A percentile compares a stretch with the other conserved stretches of the same genome.
These are phyloP conservation scores for Leccinum pseudoinsigne DNA, from an alignment of 1,284 basidiomycete genomes.

Conservation along the genomic window DNA sequence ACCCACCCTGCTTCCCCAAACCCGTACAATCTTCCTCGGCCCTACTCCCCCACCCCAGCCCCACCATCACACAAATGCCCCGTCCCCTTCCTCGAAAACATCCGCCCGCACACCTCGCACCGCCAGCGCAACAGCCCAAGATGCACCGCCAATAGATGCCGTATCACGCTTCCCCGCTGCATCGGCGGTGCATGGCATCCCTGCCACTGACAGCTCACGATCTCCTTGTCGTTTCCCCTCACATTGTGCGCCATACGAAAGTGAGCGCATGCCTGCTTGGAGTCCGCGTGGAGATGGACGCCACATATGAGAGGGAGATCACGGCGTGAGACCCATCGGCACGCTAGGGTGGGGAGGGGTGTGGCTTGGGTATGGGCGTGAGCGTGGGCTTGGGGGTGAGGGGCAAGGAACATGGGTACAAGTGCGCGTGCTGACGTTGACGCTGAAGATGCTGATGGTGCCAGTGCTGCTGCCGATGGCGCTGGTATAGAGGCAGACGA, in stretches of 20 bases:
- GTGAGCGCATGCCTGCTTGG: constrained; percentile 13
- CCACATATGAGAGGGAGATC: constrained; percentile 14
- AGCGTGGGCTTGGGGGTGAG: not conserved
- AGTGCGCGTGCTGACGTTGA: not conserved
- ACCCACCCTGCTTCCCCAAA: not conserved
- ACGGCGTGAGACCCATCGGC: constrained; percentile 11
- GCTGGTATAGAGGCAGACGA: not conserved
- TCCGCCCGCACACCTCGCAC: constrained; percentile 14
- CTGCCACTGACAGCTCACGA: constrained; percentile 13
- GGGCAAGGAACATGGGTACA: not conserved
- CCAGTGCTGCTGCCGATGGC: not conserved
- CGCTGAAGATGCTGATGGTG: not conserved
- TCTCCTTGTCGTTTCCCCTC: constrained; percentile 22
- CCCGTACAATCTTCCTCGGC: not conserved
- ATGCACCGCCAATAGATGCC: constrained; percentile 23
- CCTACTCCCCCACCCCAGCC: not conserved
- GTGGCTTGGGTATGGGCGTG: not conserved
- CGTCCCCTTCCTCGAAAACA: constrained; percentile 22
- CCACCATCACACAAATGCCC: constrained; percentile 10
- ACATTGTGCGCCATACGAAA: constrained; percentile 18
- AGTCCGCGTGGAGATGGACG: constrained; percentile 4
- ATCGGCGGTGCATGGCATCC: constrained; percentile 16
- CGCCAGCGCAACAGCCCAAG: constrained; percentile 18
- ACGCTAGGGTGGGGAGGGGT: constrained; percentile 1
- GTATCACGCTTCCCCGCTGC: constrained; percentile 24